Evolutionary conservation across 2,329 filamentous ascomycete species (phyloP).

Genomic region (Colletotrichum sp.): DNA sequence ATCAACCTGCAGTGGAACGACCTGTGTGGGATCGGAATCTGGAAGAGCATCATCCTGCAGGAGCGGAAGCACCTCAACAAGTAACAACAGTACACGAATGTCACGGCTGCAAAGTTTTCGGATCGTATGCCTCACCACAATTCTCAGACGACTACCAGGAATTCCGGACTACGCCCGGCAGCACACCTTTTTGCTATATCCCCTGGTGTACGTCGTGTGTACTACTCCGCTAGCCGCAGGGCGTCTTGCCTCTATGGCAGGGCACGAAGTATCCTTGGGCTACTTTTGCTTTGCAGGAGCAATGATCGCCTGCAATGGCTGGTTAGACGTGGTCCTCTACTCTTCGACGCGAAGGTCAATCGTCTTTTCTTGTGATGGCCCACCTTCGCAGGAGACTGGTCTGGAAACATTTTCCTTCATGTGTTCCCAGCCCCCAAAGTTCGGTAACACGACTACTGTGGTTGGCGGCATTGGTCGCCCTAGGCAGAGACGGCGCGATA

Average conservation of each 20-base stretch:
- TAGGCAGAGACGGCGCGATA: background rate
- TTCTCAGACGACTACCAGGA: background rate
- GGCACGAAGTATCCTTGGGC: conserved; percentile 50
- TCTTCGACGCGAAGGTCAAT: conserved; percentile 58
- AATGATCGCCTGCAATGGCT: conserved; percentile 63
- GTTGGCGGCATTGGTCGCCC: conserved; percentile 26
- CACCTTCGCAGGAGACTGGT: conserved; percentile 50
- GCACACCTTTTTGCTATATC: conserved; percentile 69
- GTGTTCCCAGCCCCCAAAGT: conserved; percentile 40
- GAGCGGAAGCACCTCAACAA: background rate
- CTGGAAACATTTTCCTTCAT: conserved; percentile 58
- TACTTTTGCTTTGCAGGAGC: conserved; percentile 66
- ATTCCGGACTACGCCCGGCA: conserved; percentile 38
- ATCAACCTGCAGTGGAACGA: background rate
- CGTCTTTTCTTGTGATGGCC: conserved; percentile 45
- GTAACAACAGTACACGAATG: background rate
- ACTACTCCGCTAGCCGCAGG: conserved; percentile 70
- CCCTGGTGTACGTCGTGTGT: conserved; percentile 72
- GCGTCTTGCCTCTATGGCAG: conserved; percentile 67
- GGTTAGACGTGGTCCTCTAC: conserved; percentile 60
- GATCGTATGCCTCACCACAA: background rate
- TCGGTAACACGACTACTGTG: conserved; percentile 46
- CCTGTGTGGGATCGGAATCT: background rate
- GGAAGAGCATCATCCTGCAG: background rate
- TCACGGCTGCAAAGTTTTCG: background rate